These are phyloP conservation scores for Xylariaceae sp. DNA, from an alignment of 2,329 filamentous ascomycete genomes.

Conservation along the genomic window DNA sequence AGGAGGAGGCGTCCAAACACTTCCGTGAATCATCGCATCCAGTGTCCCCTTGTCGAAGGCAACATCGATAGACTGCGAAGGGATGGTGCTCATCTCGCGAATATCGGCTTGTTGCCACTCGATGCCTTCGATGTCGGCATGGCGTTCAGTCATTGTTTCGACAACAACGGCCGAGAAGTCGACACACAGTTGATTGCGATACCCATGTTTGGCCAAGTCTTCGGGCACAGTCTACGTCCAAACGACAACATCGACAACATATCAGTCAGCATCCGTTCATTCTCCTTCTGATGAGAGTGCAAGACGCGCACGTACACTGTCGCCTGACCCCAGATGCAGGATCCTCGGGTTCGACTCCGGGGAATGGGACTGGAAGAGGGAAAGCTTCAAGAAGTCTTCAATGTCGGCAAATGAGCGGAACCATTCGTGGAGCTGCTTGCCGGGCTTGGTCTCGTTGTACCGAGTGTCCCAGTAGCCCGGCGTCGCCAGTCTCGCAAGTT, in stretches of 20 bases:
- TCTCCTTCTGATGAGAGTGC: no score
- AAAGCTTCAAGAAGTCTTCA: constrained; percentile 39
- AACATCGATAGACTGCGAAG: constrained; percentile 41
- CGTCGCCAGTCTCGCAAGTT: constrained; percentile 33
- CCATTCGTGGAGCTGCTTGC: constrained; percentile 47
- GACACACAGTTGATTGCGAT: constrained; percentile 47
- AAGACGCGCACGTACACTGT: constrained; percentile 52
- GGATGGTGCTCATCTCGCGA: constrained; percentile 40
- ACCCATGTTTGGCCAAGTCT: constrained; percentile 42
- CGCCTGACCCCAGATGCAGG: constrained; percentile 53
- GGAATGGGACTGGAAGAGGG: constrained; percentile 34
- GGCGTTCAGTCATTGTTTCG: constrained; percentile 43
- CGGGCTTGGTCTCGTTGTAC: constrained; percentile 36
- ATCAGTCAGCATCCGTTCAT: no score
- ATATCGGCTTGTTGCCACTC: constrained; percentile 48
- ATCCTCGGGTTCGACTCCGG: constrained; percentile 36
- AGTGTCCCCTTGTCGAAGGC: constrained; percentile 54
- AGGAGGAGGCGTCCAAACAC: constrained; percentile 46
- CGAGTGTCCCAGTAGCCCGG: constrained; percentile 47
- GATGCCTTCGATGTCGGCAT: constrained; percentile 36
- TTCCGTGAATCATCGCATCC: constrained; percentile 51
- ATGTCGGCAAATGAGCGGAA: constrained; percentile 44
- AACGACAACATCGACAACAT: no score
- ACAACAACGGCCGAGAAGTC: constrained; percentile 54
- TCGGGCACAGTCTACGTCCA: constrained; percentile 49